Percentiles rank a stretch among this genome's conserved stretches.
phyloP scores from a whole-genome alignment of 2,329 filamentous ascomycete species.

The Aspergillus ustus region DNA sequence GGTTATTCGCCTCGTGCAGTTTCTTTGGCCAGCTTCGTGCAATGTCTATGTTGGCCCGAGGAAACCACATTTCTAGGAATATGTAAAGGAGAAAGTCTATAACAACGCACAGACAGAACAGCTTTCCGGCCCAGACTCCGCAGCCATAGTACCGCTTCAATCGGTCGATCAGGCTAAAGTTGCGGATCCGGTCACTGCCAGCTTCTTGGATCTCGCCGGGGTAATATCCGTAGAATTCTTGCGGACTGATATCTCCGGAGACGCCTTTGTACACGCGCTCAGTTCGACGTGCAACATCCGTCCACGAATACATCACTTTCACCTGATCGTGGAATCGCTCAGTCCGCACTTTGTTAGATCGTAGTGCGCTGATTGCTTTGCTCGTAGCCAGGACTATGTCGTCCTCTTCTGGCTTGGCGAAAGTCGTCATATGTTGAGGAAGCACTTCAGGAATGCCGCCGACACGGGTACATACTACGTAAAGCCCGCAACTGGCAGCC shows the following conservation, averaged over 20 bases:
- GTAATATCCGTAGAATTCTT: conserved; percentile 85
- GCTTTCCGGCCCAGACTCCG: conserved; percentile 96
- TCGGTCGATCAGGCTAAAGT: conserved; percentile 90
- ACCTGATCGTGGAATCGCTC: conserved; percentile 97
- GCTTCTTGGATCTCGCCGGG: conserved; percentile 71
- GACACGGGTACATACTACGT: conserved; percentile 95
- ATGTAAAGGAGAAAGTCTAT: conserved; percentile 93
- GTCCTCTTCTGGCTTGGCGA: conserved; percentile 95
- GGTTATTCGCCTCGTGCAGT: conserved; percentile 23
- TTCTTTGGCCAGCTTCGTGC: conserved; percentile 93
- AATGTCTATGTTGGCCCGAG: conserved; percentile 83
- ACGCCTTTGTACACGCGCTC: conserved; percentile 96
- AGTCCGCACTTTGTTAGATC: conserved; percentile 84
- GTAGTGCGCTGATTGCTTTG: conserved; percentile 82
- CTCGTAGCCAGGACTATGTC: conserved; percentile 89
- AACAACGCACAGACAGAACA: conserved; percentile 93
- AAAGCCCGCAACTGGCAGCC: conserved; percentile 91
- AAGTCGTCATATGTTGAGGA: conserved; percentile 95
- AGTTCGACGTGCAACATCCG: conserved; percentile 89
- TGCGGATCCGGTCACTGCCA: conserved; percentile 73
- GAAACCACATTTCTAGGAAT: conserved; percentile 84
- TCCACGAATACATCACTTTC: conserved; percentile 98
- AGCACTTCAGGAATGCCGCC: conserved; percentile 97
- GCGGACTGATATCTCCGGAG: conserved; percentile 79
- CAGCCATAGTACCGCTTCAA: conserved; percentile 97